Evolutionary conservation across 2,329 filamentous ascomycete genomes (phyloP), one percentile per base, ranked within the genome.

Genomic region (Elsinoe arachidis): DNA sequence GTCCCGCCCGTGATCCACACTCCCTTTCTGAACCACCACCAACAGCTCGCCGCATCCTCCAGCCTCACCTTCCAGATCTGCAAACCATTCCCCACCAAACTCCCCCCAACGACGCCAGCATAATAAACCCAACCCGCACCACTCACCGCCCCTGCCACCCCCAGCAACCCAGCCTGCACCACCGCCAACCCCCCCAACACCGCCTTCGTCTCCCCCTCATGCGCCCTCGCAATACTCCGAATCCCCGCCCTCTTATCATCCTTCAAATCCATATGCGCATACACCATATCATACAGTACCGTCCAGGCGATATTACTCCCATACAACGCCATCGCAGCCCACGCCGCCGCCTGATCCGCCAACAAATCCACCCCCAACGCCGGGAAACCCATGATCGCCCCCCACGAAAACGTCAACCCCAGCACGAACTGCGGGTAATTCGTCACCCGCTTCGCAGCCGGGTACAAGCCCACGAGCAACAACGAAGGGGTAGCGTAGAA

Each of bases 201-300:
- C 55, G 82, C 74, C 71, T 93, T 95, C 1, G 88, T 91, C 60
- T 90, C 80, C 4, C 80, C 78, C 61, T 88, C 85, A 64, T 95
- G 88, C 68, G 86, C 86, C 38, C 95, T 75, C 1, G 87, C 90
- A 64, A 95, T 93, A 66, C 85, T 89, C 76, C 92, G 95, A 73
- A 95, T 93, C 7, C 90, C 90, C 0, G 86, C 89, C 70, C 90
- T 90, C 60, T 78, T 83, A 67, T 95, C 90, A 64, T 95, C 89
- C 66, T 85, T 85, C 69, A 92, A 86, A 66, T 95, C 90, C 84
- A 93, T 92, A 69, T 95, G 90, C 12, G 90, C 90, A 70, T 95
- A 95, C 33, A 95, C 90, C 83, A 93, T 95, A 69, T 95, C 90
- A 70, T 95, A 95, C 38, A 95, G 73, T 23, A 95, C 77, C 0